Evolutionary conservation across 192 early-diverging fungal species (phyloP), one percentile per base, ranked within the genome.

Genomic region (Dissophora ornata): DNA sequence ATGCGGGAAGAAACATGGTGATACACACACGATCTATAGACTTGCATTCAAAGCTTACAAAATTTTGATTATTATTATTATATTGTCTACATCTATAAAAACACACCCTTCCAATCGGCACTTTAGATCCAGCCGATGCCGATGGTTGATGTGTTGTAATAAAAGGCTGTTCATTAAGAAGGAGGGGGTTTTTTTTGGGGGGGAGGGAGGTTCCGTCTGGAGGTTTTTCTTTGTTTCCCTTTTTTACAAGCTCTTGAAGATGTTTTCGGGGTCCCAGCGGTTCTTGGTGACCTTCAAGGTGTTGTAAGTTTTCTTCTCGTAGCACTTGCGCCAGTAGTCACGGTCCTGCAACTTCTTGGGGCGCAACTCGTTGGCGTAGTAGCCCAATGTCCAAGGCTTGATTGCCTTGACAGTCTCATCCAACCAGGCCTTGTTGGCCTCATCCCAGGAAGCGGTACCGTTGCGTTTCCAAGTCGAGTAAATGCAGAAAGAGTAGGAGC

Each of bases 381-480:
- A 77, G 6, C 73, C 73, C n/a, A 77, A 18, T 18, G 73, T 77
- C 28, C 46, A 77, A 24, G 73, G 73, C 65, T 77, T 77, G 38
- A 77, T 42, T 15, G 52, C 59, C 45, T 77, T 77, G 42, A 77
- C 52, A 41, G 73, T 77, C 73, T 77, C 73, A 16, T 77, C 73
- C 58, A 67, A 61, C 73, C 73, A 77, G 4, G 28, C 52, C 64
- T 67, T 77, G 64, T 77, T 77, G 28, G 45, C 16, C 19, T 54
- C 28, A 42, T 77, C 73, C 73, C 73, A 77, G 2, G 63, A 28
- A n/a, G 64, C 64, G 28, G 64, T 67, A 4, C 73, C 73, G 40
- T 77, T 77, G 25, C 73, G 73, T 58, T 77, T 77, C 73, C 73
- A 77, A 53, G 64, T 62, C 18, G 73, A 77, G 64, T 77, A 77